Evolutionary conservation across 805 yeast species (phyloP).

Genomic region (Lachancea dasiensis): DNA sequence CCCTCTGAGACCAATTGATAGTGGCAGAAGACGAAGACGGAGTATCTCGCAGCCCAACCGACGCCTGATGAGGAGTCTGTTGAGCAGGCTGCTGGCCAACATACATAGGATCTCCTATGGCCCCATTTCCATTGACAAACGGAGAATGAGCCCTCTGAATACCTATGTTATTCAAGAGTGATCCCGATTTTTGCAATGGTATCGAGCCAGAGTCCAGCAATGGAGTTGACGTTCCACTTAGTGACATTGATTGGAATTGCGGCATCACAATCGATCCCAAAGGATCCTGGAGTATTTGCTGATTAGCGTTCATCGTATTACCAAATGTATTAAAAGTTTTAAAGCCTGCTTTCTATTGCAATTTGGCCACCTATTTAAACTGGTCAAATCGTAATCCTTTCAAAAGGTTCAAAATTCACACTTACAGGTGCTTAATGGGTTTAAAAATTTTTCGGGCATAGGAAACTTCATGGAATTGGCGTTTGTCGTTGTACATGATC

Average conservation of each 20-base stretch:
- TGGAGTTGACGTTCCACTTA: constrained; percentile 12
- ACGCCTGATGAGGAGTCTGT: constrained; percentile 1
- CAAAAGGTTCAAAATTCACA: constrained; percentile 4
- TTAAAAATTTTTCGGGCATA: constrained; percentile 5
- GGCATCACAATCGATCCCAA: constrained; percentile 19
- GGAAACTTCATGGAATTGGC: background rate
- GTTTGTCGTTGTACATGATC: background rate
- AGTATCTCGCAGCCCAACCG: constrained; percentile 8
- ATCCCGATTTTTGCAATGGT: constrained; percentile 19
- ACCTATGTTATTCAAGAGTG: constrained; percentile 26
- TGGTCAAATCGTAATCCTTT: background rate
- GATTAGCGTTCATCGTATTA: constrained; percentile 13
- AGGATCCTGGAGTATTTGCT: constrained; percentile 12
- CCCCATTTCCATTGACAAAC: constrained; percentile 7
- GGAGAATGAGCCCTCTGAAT: constrained; percentile 24
- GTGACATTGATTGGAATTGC: constrained; percentile 16
- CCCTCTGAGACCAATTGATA: constrained; percentile 8
- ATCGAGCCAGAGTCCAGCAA: constrained; percentile 5
- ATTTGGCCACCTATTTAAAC: background rate
- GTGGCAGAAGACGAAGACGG: constrained; percentile 14
- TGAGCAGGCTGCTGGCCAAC: constrained; percentile 5
- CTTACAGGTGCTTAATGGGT: constrained; percentile 1
- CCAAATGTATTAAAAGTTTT: background rate
- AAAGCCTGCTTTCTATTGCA: background rate
- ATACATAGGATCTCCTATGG: no score